These are phyloP conservation scores for Lagenaria siceraria DNA, from an alignment of 306 rosid genomes.

Conservation along the genomic window DNA sequence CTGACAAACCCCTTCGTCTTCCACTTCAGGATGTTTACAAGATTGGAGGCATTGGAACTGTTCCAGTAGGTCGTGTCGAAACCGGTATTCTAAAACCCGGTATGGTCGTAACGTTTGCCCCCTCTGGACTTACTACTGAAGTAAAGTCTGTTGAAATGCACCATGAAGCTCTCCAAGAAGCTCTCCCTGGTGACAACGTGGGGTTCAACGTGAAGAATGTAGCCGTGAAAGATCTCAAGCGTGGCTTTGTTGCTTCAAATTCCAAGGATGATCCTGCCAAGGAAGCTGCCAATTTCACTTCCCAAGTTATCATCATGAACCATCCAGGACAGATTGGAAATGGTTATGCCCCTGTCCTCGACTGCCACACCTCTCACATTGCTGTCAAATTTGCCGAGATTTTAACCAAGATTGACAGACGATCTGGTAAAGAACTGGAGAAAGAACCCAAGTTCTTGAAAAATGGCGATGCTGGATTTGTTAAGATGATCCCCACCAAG, in stretches of 20 bases:
- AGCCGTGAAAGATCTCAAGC: constrained; percentile 89
- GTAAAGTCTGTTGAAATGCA: constrained; percentile 91
- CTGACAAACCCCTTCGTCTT: constrained; percentile 78
- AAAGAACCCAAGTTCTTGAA: constrained; percentile 83
- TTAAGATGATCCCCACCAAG: constrained; percentile 84
- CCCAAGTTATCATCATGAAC: constrained; percentile 88
- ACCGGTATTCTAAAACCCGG: constrained; percentile 66
- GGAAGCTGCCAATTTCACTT: constrained; percentile 74
- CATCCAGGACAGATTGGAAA: constrained; percentile 91
- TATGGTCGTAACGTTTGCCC: constrained; percentile 56
- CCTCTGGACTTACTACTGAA: constrained; percentile 65
- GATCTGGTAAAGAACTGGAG: constrained; percentile 81
- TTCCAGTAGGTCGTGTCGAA: constrained; percentile 86
- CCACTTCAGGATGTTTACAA: constrained; percentile 96
- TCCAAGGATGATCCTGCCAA: constrained; percentile 89
- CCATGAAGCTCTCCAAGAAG: constrained; percentile 70
- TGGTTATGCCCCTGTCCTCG: constrained; percentile 85
- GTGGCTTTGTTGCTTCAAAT: constrained; percentile 82
- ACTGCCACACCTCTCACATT: constrained; percentile 82
- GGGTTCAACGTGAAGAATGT: constrained; percentile 93
- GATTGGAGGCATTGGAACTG: constrained; percentile 96
- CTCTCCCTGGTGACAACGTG: constrained; percentile 78
- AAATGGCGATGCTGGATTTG: constrained; percentile 75
- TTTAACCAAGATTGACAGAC: constrained; percentile 74
- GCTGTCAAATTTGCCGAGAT: constrained; percentile 72